Evolutionary conservation across 2,329 filamentous ascomycete genomes (phyloP).

Genomic region (Aspergillus eucalypticola): DNA sequence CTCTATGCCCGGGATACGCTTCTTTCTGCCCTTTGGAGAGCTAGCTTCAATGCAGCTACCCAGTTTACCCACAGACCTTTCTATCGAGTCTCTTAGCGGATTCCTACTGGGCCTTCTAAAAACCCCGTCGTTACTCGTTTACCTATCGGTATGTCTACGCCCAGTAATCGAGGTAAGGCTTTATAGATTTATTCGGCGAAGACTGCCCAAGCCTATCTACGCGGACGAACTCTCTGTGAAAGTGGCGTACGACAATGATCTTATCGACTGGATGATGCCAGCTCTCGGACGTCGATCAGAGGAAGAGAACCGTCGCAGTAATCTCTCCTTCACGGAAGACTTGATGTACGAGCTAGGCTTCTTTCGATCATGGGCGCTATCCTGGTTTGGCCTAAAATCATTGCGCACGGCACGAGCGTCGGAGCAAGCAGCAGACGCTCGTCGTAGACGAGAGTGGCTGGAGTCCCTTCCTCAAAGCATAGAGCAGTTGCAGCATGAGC

Average conservation of each 20-base stretch:
- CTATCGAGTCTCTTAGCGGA: conserved; percentile 27
- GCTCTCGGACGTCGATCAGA: conserved; percentile 42
- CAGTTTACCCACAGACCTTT: conserved; percentile 29
- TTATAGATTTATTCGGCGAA: conserved; percentile 42
- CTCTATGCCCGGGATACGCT: conserved; percentile 31
- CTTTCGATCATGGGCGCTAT: conserved; percentile 35
- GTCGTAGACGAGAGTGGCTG: conserved; percentile 25
- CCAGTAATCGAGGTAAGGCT: conserved; percentile 42
- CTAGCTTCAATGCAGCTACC: conserved; percentile 38
- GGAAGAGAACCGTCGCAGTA: conserved; percentile 41
- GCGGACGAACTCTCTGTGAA: conserved; percentile 45
- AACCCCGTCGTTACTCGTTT: conserved; percentile 39
- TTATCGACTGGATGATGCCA: conserved; percentile 47
- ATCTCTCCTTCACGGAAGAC: conserved; percentile 39
- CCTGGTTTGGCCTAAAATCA: conserved; percentile 30
- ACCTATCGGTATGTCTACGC: conserved; percentile 39
- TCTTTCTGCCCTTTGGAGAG: conserved; percentile 41
- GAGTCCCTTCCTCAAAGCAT: conserved; percentile 33
- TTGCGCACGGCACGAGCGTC: conserved; percentile 16
- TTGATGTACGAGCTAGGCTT: conserved; percentile 37
- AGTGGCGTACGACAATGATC: conserved; percentile 45
- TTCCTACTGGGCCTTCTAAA: conserved; percentile 32
- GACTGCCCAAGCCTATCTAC: conserved; percentile 43
- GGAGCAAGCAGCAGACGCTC: conserved; percentile 18
- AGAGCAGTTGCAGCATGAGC: conserved; percentile 33